These are phyloP conservation scores for Zymoseptoria passerinii DNA, from an alignment of 2,329 filamentous ascomycete genomes.

Conservation along the genomic window DNA sequence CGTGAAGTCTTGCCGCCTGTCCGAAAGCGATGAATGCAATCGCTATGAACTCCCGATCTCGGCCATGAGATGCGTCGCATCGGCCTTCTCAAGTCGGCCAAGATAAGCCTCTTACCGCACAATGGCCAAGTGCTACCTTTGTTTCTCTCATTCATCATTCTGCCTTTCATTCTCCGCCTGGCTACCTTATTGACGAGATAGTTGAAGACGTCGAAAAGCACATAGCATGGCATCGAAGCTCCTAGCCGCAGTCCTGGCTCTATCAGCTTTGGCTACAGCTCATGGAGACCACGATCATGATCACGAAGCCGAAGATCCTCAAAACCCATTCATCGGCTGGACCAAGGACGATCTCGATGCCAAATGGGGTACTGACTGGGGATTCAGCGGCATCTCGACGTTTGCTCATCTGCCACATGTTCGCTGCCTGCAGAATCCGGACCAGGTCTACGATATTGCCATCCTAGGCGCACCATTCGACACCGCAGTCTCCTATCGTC, in stretches of 20 bases:
- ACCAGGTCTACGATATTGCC: conserved; percentile 39
- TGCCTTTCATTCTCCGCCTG: not conserved
- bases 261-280: conserved; percentile 1
- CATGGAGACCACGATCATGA: conserved; percentile 14
- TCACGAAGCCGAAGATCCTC: conserved; percentile 9
- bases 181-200: not conserved
- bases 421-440: conserved; percentile 41
- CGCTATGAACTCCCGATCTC: not conserved
- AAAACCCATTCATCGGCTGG: conserved; percentile 20
- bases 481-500: conserved; percentile 41
- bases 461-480: conserved; percentile 45
- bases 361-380: conserved; percentile 27
- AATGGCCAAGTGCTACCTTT: conserved; percentile 13
- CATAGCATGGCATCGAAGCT: conserved; percentile 1
- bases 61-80: not conserved
- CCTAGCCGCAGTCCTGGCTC: not conserved
- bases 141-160: conserved; percentile 7
- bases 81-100: conserved; percentile 4
- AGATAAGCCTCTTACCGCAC: conserved; percentile 2
- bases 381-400: conserved; percentile 29
- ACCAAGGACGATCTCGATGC: conserved; percentile 23
- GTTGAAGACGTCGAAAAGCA: not conserved
- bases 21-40: too few species aligned
- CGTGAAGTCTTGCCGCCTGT: too few species aligned
- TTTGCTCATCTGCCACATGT: conserved; percentile 41